Conservation (phyloP, 345 rosid genomes). For the Turnera subulata region DNA sequence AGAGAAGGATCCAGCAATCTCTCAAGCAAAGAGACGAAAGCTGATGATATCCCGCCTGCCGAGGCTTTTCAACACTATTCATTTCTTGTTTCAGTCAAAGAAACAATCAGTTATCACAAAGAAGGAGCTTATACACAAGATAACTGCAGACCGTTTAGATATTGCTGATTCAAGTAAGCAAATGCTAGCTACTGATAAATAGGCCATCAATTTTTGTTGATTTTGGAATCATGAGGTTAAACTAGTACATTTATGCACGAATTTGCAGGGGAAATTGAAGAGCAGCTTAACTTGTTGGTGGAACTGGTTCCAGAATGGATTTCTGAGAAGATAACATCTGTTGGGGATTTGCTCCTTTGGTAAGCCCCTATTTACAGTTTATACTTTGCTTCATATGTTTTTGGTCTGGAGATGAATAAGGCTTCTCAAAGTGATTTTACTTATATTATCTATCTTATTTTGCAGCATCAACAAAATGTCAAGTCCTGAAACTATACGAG, state of each 20-base stretch:
- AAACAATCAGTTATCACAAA: constrained; percentile 64
- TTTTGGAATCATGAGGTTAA: constrained; percentile 8
- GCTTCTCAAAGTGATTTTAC: too few relatives aligned
- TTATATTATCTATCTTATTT: background rate
- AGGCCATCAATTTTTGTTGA: background rate
- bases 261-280: constrained; percentile 72
- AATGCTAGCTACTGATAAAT: background rate
- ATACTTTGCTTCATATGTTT: background rate
- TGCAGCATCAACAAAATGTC: constrained; percentile 64
- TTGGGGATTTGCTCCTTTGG: constrained; percentile 72
- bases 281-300: constrained; percentile 59
- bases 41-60: constrained; percentile 70
- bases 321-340: constrained; percentile 52
- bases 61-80: constrained; percentile 66
- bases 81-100: constrained; percentile 61
- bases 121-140: constrained; percentile 70
- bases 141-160: constrained; percentile 46
- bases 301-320: constrained; percentile 91
- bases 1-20: constrained; percentile 76
- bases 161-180: constrained; percentile 73
- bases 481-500: constrained; percentile 41
- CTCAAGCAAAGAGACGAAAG: constrained; percentile 63
- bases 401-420: background rate
- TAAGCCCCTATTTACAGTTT: constrained; percentile 22
- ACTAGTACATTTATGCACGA: constrained; percentile 8